Conservation (phyloP, 768 basidiomycete species). For the Pisolithus microcarpus region DNA sequence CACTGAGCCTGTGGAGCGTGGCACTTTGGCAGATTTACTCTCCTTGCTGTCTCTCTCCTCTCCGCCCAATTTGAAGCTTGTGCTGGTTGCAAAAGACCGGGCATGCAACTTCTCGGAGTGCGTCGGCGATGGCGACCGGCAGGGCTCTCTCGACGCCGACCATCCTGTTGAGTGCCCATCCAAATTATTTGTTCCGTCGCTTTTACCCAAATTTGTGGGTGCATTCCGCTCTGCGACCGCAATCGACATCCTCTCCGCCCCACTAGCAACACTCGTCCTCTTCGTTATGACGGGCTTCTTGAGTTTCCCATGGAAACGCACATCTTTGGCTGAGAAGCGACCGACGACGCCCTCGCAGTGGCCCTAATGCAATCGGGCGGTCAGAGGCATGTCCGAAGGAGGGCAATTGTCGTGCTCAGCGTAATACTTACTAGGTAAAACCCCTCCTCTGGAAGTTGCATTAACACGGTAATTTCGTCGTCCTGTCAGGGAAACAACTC, state of each 20-base stretch:
- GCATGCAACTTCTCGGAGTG: not conserved
- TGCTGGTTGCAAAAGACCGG: not conserved
- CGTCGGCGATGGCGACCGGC: not conserved
- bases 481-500: constrained; percentile 38
- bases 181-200: constrained; percentile 1
- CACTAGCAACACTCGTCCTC: constrained; percentile 29
- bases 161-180: not conserved
- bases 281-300: constrained; percentile 79
- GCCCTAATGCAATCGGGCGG: constrained; percentile 40
- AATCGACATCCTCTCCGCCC: constrained; percentile 13
- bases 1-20: constrained; percentile 16
- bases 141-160: not conserved
- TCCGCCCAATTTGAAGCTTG: not conserved
- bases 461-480: constrained; percentile 72
- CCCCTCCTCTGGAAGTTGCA: constrained; percentile 56
- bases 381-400: not conserved
- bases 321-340: constrained; percentile 54
- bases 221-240: constrained; percentile 10
- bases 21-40: constrained; percentile 12
- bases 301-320: constrained; percentile 64
- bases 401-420: not conserved
- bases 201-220: constrained; percentile 1
- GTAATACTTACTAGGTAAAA: constrained; percentile 52
- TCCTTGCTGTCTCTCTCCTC: not conserved
- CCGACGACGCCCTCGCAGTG: constrained; percentile 87